phyloP scores from a whole-genome alignment of 805 yeast species.

The Blastobotrys americana region DNA sequence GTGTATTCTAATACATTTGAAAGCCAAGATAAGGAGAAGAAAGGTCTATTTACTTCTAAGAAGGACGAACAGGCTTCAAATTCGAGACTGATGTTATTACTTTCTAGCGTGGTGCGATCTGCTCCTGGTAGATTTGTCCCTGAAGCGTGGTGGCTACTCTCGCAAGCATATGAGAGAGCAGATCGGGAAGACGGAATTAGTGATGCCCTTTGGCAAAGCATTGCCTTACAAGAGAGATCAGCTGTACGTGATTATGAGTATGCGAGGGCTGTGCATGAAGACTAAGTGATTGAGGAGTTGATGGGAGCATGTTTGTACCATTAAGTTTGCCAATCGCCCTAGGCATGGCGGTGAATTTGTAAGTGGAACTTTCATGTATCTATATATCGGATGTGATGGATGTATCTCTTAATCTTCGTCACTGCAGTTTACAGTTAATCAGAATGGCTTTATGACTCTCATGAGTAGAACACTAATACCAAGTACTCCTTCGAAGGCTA shows the following conservation, averaged over 20 bases:
- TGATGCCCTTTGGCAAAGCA: slow-evolving; percentile 52
- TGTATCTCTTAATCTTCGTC: too few species aligned
- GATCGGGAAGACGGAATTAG: slow-evolving; percentile 46
- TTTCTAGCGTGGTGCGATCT: slow-evolving; percentile 34
- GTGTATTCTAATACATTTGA: slow-evolving; percentile 13
- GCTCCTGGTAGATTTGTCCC: slow-evolving; percentile 40
- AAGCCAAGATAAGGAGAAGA: slow-evolving; percentile 17
- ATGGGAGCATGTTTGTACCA: too few species aligned
- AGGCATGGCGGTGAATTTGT: too few species aligned
- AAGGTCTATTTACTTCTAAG: slow-evolving; percentile 40
- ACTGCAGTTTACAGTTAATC: too few species aligned
- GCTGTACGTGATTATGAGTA: slow-evolving; percentile 42
- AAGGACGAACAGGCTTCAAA: slow-evolving; percentile 54
- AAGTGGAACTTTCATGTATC: too few species aligned
- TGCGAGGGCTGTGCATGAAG: slow-evolving; percentile 5
- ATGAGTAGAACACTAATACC: too few species aligned
- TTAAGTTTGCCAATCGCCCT: too few species aligned
- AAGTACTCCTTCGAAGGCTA: too few species aligned
- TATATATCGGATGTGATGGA: too few species aligned
- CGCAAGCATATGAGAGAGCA: slow-evolving; percentile 52
- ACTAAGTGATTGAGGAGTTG: too few species aligned
- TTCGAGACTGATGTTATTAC: slow-evolving; percentile 36
- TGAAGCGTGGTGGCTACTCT: slow-evolving; percentile 67
- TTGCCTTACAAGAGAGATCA: slow-evolving; percentile 51
- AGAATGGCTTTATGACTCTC: too few species aligned